These are phyloP conservation scores for Strigomonas galati DNA, from an alignment of 208 protist genomes.

Conservation along the genomic window DNA sequence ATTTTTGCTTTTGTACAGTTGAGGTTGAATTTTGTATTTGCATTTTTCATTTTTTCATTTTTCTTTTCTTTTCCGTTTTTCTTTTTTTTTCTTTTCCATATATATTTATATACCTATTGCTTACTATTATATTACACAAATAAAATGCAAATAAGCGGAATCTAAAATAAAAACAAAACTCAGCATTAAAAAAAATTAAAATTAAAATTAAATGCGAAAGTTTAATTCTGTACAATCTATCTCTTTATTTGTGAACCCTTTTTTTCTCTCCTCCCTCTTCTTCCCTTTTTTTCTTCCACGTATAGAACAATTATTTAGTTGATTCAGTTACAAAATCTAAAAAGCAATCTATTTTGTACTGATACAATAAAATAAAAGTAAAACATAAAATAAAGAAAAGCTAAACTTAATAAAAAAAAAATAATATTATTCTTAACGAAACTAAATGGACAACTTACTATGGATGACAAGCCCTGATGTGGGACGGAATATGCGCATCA, in stretches of 20 bases:
- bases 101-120: neutral
- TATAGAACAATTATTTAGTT: no score
- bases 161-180: neutral
- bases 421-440: neutral
- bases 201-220: neutral
- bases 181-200: neutral
- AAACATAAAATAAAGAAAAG: no score
- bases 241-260: neutral
- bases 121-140: neutral
- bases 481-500: no score
- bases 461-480: no score
- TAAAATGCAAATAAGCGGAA: neutral
- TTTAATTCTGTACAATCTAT: neutral
- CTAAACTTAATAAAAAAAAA: no score
- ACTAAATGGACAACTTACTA: neutral
- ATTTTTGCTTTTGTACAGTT: neutral
- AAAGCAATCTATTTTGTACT: no score
- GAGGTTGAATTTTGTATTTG: no score
- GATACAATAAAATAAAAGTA: no score
- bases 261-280: neutral
- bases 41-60: neutral
- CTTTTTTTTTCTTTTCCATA: neutral
- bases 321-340: no score
- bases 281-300: neutral
- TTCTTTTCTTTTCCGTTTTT: constrained; percentile 2